A percentile compares a stretch with the other conserved stretches of the same genome.
These are phyloP conservation scores for Vitis hybrid DNA, from an alignment of 177 flowering plant species.

Conservation along the genomic window DNA sequence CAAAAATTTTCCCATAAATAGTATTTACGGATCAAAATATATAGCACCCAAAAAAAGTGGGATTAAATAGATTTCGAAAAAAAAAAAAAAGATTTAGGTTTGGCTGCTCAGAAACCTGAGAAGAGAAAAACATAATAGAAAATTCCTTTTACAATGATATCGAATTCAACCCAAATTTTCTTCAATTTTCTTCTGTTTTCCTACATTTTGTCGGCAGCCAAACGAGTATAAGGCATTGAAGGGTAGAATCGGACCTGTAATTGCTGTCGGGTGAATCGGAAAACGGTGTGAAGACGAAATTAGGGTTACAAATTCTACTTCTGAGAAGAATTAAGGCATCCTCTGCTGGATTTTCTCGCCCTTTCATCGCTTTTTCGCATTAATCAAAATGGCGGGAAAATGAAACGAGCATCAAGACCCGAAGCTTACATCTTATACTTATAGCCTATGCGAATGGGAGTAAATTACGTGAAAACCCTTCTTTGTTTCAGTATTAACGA, in stretches of 20 bases:
- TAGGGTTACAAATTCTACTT: slow-evolving; percentile 56
- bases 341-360: slow-evolving; percentile 34
- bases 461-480: not conserved
- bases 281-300: slow-evolving; percentile 43
- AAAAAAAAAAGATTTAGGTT: not conserved
- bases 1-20: no score
- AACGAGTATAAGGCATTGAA: slow-evolving; percentile 1
- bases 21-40: no score
- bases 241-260: slow-evolving; percentile 45
- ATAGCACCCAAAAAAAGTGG: no score
- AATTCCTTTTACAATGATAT: no score
- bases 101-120: not conserved
- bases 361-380: slow-evolving; percentile 30
- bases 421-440: no score
- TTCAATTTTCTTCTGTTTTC: not conserved
- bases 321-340: slow-evolving; percentile 57
- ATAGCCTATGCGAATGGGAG: not conserved
- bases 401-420: no score
- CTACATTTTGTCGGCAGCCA: not conserved
- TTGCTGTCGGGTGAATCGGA: slow-evolving; percentile 63
- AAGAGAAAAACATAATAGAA: not conserved
- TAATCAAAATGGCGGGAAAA: not conserved
- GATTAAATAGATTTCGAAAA: not conserved
- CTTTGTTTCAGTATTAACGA: no score
- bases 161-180: not conserved